Evolutionary conservation across 1,284 basidiomycete species (phyloP).

Genomic region (Apiotrichum porosum): DNA sequence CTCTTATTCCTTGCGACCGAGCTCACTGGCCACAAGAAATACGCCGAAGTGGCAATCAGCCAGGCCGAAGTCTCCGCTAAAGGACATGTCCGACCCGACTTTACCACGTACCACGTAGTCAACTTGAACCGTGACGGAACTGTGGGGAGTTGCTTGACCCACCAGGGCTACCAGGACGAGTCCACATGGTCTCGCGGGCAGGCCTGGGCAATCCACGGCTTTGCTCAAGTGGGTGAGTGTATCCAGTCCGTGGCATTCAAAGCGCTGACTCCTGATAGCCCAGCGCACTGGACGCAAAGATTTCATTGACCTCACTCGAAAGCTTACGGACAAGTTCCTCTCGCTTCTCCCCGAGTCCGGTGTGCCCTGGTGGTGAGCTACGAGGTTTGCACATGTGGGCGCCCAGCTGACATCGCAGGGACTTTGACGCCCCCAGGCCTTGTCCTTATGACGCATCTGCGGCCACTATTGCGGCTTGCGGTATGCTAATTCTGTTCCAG

Average conservation of each 20-base stretch:
- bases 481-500: conserved; percentile 32
- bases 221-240: conserved; percentile 36
- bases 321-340: conserved; percentile 35
- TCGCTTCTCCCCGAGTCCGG: conserved; percentile 23
- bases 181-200: conserved; percentile 35
- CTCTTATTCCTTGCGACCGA: conserved; percentile 32
- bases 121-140: conserved; percentile 25
- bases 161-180: conserved; percentile 28
- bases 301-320: conserved; percentile 27
- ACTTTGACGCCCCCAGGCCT: conserved; percentile 37
- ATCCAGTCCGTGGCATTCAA: too few species aligned
- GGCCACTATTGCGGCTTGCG: conserved; percentile 28
- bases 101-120: conserved; percentile 36
- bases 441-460: conserved; percentile 39
- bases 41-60: conserved; percentile 26
- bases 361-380: conserved; percentile 37
- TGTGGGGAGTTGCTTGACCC: not conserved
- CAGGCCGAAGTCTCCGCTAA: conserved; percentile 28
- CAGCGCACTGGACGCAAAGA: conserved; percentile 34
- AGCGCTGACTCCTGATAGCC: too few species aligned
- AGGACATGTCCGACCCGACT: conserved; percentile 28
- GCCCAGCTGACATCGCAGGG: conserved; percentile 18
- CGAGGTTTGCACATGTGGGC: not conserved
- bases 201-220: conserved; percentile 44
- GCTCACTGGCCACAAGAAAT: conserved; percentile 27